Percentiles rank a stretch among this genome's conserved stretches.
Evolutionary conservation across 805 yeast species (phyloP).

Genomic region (Zygotorulaspora chibaensis): DNA sequence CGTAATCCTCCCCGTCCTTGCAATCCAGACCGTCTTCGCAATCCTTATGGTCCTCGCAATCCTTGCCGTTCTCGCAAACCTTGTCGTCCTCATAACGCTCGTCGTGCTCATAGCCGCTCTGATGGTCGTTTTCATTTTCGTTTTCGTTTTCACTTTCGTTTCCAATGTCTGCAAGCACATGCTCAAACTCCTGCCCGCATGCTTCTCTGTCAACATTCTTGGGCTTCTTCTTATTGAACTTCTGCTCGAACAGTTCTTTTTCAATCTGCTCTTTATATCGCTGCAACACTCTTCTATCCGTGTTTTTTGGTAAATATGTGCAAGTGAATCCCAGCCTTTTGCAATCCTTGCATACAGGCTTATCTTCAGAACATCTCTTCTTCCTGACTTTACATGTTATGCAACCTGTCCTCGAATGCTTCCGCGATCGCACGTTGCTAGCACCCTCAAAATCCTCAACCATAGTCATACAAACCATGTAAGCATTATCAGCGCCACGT

Average conservation of each 20-base stretch:
- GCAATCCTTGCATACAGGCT: constrained; percentile 69
- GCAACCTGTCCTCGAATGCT: constrained; percentile 54
- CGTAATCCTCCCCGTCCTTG: neutral
- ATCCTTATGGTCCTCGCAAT: neutral
- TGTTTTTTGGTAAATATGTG: constrained; percentile 57
- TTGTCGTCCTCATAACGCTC: neutral
- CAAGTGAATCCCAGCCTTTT: constrained; percentile 58
- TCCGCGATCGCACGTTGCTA: constrained; percentile 9
- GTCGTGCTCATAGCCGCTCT: no score
- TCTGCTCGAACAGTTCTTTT: constrained; percentile 22
- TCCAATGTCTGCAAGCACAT: neutral
- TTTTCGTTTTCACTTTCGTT: neutral
- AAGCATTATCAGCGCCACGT: neutral
- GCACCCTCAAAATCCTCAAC: neutral
- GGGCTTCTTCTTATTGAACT: constrained; percentile 23
- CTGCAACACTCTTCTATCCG: constrained; percentile 27
- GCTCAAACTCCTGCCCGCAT: neutral
- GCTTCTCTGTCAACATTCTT: constrained; percentile 6
- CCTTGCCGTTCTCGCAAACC: neutral
- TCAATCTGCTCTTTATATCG: constrained; percentile 20
- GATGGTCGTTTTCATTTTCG: neutral
- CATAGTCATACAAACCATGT: neutral
- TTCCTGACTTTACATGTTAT: constrained; percentile 64
- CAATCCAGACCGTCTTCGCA: neutral
- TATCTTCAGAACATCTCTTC: constrained; percentile 70